A percentile compares a stretch with the other conserved stretches of the same genome.
These are phyloP conservation scores for Botryotinia convoluta DNA, from an alignment of 2,329 filamentous ascomycete genomes.

Conservation along the genomic window DNA sequence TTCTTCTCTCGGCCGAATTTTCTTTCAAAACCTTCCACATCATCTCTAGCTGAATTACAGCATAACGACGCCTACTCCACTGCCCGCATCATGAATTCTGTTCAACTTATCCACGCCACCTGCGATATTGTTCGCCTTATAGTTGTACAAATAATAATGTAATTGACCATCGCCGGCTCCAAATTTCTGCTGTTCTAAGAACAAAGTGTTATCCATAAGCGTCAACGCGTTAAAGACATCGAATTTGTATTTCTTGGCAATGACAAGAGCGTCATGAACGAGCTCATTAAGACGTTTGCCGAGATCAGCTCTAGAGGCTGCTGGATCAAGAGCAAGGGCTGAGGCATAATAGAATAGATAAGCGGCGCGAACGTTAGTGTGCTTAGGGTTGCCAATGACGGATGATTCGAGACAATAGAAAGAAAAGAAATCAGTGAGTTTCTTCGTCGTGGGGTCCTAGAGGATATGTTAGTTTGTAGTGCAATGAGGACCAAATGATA, in stretches of 20 bases:
- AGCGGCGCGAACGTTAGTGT: slow-evolving; percentile 79
- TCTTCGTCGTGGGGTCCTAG: slow-evolving; percentile 60
- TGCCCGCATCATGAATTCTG: slow-evolving; percentile 72
- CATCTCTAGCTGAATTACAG: slow-evolving; percentile 44
- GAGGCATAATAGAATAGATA: slow-evolving; percentile 98
- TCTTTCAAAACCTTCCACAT: background rate
- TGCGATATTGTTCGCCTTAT: slow-evolving; percentile 78
- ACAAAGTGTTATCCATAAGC: slow-evolving; percentile 88
- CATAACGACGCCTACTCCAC: slow-evolving; percentile 89
- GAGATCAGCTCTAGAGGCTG: slow-evolving; percentile 56
- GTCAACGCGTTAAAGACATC: slow-evolving; percentile 97
- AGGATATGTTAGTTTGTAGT: background rate
- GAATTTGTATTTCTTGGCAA: slow-evolving; percentile 80
- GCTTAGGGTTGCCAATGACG: slow-evolving; percentile 77
- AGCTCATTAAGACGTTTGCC: slow-evolving; percentile 79
- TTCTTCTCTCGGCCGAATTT: background rate
- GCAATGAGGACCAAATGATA: background rate
- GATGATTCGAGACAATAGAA: slow-evolving; percentile 96
- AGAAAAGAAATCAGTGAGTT: slow-evolving; percentile 94
- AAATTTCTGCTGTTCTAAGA: slow-evolving; percentile 92
- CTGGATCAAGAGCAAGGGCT: slow-evolving; percentile 66
- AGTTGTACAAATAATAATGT: slow-evolving; percentile 98
- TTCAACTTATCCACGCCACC: slow-evolving; percentile 83
- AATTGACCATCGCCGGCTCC: slow-evolving; percentile 91
- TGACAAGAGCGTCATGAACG: slow-evolving; percentile 79